phyloP scores from a whole-genome alignment of 2,329 filamentous ascomycete species.

The Colletotrichum melonis region DNA sequence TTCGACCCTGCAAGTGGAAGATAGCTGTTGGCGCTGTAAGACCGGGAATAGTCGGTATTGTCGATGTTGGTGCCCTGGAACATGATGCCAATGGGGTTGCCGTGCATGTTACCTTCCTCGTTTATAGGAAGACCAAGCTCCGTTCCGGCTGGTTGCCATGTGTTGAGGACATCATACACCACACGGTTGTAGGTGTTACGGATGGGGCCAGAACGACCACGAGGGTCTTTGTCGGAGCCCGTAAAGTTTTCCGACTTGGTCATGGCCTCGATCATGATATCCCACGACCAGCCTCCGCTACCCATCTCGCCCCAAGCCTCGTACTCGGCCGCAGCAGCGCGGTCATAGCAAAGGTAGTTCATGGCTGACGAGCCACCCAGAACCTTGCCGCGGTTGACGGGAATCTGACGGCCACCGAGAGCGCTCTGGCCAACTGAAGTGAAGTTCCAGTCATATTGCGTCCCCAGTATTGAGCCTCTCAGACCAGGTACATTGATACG shows the following conservation, averaged over 20 bases:
- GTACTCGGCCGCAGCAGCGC: constrained; percentile 49
- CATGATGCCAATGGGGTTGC: constrained; percentile 37
- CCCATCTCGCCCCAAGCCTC: constrained; percentile 51
- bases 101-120: constrained; percentile 21
- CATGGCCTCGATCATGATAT: constrained; percentile 48
- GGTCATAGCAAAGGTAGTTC: constrained; percentile 56
- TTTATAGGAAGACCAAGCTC: constrained; percentile 26
- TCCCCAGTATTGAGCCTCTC: constrained; percentile 42
- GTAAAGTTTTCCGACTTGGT: constrained; percentile 43
- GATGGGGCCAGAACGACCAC: constrained; percentile 40
- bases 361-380: constrained; percentile 60
- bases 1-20: constrained; percentile 50
- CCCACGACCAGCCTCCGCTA: constrained; percentile 48
- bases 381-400: constrained; percentile 58
- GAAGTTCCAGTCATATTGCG: constrained; percentile 55
- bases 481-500: constrained; percentile 47
- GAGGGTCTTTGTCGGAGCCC: constrained; percentile 32
- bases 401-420: constrained; percentile 52
- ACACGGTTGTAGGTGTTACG: constrained; percentile 33
- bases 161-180: constrained; percentile 14
- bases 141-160: constrained; percentile 33
- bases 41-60: constrained; percentile 42
- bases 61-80: constrained; percentile 47
- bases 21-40: constrained; percentile 46
- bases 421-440: constrained; percentile 52